phyloP scores from a whole-genome alignment of 306 rosid genomes.

The Ammopiptanthus mongolicus region DNA sequence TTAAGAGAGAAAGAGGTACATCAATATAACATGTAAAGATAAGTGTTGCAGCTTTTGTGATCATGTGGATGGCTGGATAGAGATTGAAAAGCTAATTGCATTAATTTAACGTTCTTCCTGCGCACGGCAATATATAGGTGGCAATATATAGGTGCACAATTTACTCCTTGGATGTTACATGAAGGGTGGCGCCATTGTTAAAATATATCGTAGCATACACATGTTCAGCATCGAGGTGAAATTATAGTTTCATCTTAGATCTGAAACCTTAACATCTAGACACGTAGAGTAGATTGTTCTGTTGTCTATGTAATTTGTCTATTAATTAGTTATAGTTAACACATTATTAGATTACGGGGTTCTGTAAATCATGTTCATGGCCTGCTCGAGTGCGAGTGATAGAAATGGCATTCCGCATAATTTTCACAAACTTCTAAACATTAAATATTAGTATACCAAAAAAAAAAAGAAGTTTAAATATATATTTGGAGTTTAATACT shows the following conservation, averaged over 20 bases:
- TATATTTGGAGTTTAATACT: too few relatives aligned
- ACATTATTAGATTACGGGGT: background rate
- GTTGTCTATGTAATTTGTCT: background rate
- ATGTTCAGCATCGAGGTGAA: background rate
- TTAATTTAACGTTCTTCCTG: background rate
- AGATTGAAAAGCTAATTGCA: background rate
- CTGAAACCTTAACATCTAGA: background rate
- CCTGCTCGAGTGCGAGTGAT: background rate
- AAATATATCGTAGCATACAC: background rate
- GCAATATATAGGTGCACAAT: background rate
- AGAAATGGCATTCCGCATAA: background rate
- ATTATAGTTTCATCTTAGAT: background rate
- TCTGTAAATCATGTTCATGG: background rate
- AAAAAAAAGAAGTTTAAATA: too few relatives aligned
- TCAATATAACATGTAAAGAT: background rate
- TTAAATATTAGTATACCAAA: too few relatives aligned
- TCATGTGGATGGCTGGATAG: background rate
- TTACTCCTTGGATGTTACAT: background rate
- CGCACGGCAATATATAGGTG: too few relatives aligned
- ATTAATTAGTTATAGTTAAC: background rate
- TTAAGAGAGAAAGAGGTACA: too few relatives aligned
- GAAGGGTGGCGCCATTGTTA: background rate
- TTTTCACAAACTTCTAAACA: too few relatives aligned
- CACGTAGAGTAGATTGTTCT: background rate
- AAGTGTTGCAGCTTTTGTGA: background rate